Percentiles rank a stretch among this genome's conserved stretches.
phyloP scores from a whole-genome alignment of 768 basidiomycete species.

The Tephrocybe sp. region DNA sequence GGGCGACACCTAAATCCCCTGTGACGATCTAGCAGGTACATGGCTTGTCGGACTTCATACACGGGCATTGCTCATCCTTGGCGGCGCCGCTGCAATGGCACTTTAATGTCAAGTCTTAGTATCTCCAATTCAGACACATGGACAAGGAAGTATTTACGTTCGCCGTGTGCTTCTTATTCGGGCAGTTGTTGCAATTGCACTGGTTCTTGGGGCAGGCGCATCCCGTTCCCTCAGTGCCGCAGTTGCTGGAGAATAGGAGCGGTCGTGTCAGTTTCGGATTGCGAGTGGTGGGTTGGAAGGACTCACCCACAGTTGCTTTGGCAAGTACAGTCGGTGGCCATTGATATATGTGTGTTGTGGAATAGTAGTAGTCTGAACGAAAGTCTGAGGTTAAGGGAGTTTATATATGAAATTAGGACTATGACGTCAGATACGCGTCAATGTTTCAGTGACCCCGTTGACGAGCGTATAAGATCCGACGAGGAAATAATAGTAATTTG shows the following conservation, averaged over 20 bases:
- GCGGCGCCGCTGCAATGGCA: conserved; percentile 30
- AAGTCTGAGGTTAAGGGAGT: neutral
- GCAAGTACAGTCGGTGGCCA: conserved; percentile 31
- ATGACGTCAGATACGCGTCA: too few species aligned
- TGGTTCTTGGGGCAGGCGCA: conserved; percentile 35
- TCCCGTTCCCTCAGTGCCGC: conserved; percentile 36
- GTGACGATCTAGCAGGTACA: conserved; percentile 34
- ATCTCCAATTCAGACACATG: neutral
- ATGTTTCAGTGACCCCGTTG: too few species aligned
- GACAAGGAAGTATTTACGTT: conserved; percentile 27
- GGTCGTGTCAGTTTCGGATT: neutral
- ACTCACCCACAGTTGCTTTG: conserved; percentile 29
- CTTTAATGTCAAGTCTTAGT: conserved; percentile 17
- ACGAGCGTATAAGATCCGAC: too few species aligned
- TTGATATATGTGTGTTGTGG: conserved; percentile 13
- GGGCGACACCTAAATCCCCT: too few species aligned
- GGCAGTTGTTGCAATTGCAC: conserved; percentile 36
- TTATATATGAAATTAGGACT: conserved; percentile 8
- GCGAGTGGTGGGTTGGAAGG: neutral
- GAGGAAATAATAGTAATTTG: too few species aligned
- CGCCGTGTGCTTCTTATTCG: conserved; percentile 37
- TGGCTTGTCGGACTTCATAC: conserved; percentile 28
- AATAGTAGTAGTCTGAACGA: neutral
- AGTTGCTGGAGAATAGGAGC: conserved; percentile 23
- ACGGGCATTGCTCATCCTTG: conserved; percentile 28